These are phyloP conservation scores for Suillus discolor DNA, from an alignment of 768 basidiomycete genomes.

Conservation along the genomic window DNA sequence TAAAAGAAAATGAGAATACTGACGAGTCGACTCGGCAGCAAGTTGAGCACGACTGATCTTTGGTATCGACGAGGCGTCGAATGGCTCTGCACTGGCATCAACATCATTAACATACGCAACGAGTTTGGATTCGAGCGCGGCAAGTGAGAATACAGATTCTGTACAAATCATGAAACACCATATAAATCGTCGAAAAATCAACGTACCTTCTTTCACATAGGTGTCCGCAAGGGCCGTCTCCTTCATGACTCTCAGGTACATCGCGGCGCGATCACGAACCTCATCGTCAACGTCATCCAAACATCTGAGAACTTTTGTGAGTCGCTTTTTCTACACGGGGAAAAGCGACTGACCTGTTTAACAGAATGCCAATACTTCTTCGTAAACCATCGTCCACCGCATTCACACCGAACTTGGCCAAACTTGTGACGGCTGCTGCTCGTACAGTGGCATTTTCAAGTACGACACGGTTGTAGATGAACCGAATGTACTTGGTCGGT, in stretches of 20 bases:
- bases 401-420: conserved; percentile 97
- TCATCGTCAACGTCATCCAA: conserved; percentile 99
- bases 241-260: conserved; percentile 86
- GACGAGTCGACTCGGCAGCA: conserved; percentile 85
- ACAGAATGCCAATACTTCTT: conserved; percentile 84
- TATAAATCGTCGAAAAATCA: conserved; percentile 6
- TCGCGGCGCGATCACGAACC: conserved; percentile 94
- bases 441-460: conserved; percentile 97
- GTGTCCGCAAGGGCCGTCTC: conserved; percentile 79
- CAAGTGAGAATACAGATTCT: conserved; percentile 95
- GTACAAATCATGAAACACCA: conserved; percentile 2
- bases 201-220: conserved; percentile 90
- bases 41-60: conserved; percentile 95
- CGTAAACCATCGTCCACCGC: conserved; percentile 76
- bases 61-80: conserved; percentile 84
- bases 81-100: conserved; percentile 66
- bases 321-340: too few relatives aligned
- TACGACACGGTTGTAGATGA: conserved; percentile 99
- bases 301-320: conserved; percentile 54
- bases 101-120: conserved; percentile 93
- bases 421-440: conserved; percentile 91
- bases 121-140: conserved; percentile 86
- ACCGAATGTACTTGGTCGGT: conserved; percentile 97
- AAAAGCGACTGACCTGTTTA: conserved; percentile 62
- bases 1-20: conserved; percentile 29